Evolutionary conservation across 73 alveolate genomes (phyloP).

Genomic region (Urostyla sp.): DNA sequence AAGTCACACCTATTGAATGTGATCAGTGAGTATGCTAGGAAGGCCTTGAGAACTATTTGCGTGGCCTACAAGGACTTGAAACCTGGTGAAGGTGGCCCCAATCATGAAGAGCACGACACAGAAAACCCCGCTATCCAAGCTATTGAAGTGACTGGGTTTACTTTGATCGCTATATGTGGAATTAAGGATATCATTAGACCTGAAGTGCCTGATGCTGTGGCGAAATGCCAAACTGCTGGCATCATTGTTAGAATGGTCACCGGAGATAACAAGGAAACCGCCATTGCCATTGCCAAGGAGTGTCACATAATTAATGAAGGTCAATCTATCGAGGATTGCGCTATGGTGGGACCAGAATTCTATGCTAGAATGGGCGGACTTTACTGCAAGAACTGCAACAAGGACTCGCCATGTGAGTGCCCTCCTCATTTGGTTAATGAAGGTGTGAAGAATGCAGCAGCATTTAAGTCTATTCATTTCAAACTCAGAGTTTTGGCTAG

Average conservation of each 20-base stretch:
- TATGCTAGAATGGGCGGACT: constrained; percentile 86
- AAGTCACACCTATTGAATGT: constrained; percentile 18
- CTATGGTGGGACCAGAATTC: constrained; percentile 82
- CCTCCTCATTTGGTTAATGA: constrained; percentile 76
- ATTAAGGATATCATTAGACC: constrained; percentile 91
- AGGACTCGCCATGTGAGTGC: constrained; percentile 63
- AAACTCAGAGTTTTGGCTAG: constrained; percentile 95
- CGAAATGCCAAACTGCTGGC: constrained; percentile 83
- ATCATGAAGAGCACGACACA: constrained; percentile 47
- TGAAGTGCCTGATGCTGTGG: constrained; percentile 88
- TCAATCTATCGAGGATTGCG: constrained; percentile 53
- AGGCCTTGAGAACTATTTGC: constrained; percentile 84
- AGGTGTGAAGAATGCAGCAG: constrained; percentile 76
- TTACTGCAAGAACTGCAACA: constrained; percentile 77
- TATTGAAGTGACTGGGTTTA: constrained; percentile 61
- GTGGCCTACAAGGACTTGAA: constrained; percentile 83
- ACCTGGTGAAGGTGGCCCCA: constrained; percentile 60
- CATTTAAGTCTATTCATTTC: constrained; percentile 62
- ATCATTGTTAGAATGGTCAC: constrained; percentile 94
- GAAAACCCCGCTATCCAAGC: constrained; percentile 1
- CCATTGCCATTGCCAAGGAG: constrained; percentile 93
- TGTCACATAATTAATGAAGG: constrained; percentile 80
- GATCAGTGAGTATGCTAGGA: constrained; percentile 83
- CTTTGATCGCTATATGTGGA: constrained; percentile 86
- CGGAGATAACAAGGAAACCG: constrained; percentile 94